A percentile compares a stretch with the other conserved stretches of the same genome.
phyloP scores from a whole-genome alignment of 1,284 basidiomycete species.

The Ustilago cynodontis region DNA sequence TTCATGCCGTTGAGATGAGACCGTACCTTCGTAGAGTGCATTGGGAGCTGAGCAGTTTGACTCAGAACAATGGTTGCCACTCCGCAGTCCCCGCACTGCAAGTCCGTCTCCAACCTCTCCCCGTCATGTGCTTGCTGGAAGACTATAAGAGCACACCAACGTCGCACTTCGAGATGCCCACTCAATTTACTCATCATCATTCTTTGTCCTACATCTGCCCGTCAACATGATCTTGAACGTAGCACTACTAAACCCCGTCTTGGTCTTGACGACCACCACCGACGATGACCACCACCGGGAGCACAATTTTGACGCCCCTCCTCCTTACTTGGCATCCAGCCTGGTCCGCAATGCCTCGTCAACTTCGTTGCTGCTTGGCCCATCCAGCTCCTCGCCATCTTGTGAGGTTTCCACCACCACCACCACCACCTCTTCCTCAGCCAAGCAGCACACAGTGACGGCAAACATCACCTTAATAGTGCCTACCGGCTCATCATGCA shows the following conservation, averaged over 20 bases:
- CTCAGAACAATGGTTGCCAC: not conserved
- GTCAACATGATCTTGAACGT: not conserved
- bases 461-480: slow-evolving; percentile 13
- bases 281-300: not conserved
- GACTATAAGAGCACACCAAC: not conserved
- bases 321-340: not conserved
- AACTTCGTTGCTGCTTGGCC: not conserved
- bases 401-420: no score
- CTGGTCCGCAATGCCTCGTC: not conserved
- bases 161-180: not conserved
- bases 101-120: not conserved
- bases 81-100: not conserved
- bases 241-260: not conserved
- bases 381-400: not conserved
- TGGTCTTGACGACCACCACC: not conserved
- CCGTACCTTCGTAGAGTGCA: not conserved
- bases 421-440: not conserved
- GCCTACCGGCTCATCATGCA: not conserved
- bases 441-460: not conserved
- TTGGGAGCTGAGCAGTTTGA: no score
- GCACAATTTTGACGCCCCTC: not conserved
- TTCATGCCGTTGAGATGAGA: not conserved
- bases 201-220: not conserved
- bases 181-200: not conserved
- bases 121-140: not conserved